phyloP scores from a whole-genome alignment of 1,284 basidiomycete species.

The Ceratorhiza oryzae-sativae region DNA sequence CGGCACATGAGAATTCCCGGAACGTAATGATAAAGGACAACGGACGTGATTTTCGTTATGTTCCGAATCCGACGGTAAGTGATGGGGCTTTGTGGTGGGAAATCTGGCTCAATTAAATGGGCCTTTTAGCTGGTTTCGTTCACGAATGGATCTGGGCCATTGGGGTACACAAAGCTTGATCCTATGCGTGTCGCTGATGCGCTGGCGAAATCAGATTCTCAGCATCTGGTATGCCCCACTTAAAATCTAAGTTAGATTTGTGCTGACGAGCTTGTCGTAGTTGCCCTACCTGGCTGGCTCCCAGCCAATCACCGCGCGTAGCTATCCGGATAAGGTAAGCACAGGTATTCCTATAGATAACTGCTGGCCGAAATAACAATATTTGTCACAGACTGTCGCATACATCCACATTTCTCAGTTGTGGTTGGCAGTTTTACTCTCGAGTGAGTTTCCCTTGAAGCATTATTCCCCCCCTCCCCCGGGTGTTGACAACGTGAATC shows the following conservation, averaged over 20 bases:
- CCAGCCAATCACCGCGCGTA: constrained; percentile 20
- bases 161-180: constrained; percentile 36
- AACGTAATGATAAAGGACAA: constrained; percentile 35
- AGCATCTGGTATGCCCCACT: constrained; percentile 19
- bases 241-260: not conserved
- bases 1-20: constrained; percentile 30
- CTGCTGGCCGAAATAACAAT: not conserved
- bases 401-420: constrained; percentile 33
- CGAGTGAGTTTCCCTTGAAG: not conserved
- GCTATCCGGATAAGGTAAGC: constrained; percentile 26
- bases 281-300: constrained; percentile 26
- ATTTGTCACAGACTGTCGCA: constrained; percentile 15
- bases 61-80: constrained; percentile 35
- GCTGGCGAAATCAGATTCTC: constrained; percentile 32
- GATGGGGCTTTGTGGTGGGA: too few species aligned
- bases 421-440: constrained; percentile 10
- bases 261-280: not conserved
- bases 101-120: too few species aligned
- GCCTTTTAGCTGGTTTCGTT: constrained; percentile 37
- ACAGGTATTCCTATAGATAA: not conserved
- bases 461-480: not conserved
- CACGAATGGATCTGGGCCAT: constrained; percentile 27
- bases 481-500: too few species aligned
- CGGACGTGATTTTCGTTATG: constrained; percentile 35
- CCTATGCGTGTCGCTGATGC: constrained; percentile 20